phyloP scores from a whole-genome alignment of 78 protist species.

The Chrysochromulina tobinii region DNA sequence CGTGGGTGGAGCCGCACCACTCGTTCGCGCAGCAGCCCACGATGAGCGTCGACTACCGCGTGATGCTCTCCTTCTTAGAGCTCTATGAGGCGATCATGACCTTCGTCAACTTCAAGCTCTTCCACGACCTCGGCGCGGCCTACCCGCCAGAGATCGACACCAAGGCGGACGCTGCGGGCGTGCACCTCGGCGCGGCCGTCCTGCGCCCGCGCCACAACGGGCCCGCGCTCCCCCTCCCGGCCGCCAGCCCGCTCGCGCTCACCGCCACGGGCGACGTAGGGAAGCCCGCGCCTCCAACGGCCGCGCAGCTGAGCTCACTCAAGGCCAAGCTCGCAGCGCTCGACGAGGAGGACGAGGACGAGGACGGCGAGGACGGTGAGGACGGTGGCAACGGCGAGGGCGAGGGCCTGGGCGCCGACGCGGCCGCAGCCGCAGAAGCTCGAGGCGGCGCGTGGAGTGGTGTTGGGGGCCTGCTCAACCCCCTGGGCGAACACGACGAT shows the following conservation, averaged over 20 bases:
- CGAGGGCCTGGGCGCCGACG: neutral
- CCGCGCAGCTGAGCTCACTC: neutral
- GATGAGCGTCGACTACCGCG: conserved; percentile 73
- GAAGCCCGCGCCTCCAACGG: neutral
- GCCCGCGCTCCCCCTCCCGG: too few relatives aligned
- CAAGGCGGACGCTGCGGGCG: neutral
- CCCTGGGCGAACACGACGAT: too few relatives aligned
- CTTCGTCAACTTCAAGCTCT: conserved; percentile 86
- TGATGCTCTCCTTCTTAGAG: conserved; percentile 86
- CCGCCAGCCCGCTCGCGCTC: neutral
- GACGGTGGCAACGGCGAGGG: neutral
- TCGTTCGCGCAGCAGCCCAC: conserved; percentile 48
- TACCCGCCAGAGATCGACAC: conserved; percentile 79
- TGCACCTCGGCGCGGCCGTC: neutral
- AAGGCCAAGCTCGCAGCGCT: neutral
- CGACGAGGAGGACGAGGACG: neutral
- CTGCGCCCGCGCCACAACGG: neutral
- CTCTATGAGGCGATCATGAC: conserved; percentile 75
- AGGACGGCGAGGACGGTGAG: neutral
- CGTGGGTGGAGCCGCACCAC: conserved; percentile 92
- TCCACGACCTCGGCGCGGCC: conserved; percentile 33
- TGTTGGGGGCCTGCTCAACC: too few relatives aligned
- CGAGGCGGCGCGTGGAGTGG: neutral
- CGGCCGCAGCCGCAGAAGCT: neutral
- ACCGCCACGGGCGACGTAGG: neutral